phyloP scores from a whole-genome alignment of 805 yeast species.

The Nakazawaea anatomiae region DNA sequence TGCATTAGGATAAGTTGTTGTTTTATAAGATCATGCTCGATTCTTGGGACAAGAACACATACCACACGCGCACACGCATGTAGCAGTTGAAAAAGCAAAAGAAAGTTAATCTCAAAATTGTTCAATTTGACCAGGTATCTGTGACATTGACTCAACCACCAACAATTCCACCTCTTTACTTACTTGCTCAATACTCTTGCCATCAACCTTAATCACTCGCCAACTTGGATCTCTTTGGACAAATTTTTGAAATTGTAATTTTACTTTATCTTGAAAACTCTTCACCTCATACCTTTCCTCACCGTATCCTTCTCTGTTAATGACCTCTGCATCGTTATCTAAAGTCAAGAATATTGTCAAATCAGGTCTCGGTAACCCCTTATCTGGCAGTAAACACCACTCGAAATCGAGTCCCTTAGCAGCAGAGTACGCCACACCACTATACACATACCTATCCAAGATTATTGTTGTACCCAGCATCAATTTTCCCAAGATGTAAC shows the following conservation, averaged over 20 bases:
- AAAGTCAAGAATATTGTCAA: constrained; percentile 70
- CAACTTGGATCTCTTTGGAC: constrained; percentile 24
- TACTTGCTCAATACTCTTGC: constrained; percentile 52
- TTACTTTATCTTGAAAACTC: constrained; percentile 72
- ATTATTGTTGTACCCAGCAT: constrained; percentile 53
- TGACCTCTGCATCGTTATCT: constrained; percentile 35
- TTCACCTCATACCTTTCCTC: constrained; percentile 83
- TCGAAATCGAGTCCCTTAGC: constrained; percentile 70
- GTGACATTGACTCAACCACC: constrained; percentile 13
- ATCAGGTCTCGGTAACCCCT: constrained; percentile 85
- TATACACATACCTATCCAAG: constrained; percentile 83
- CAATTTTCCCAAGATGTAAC: constrained; percentile 38
- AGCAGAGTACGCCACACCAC: constrained; percentile 88
- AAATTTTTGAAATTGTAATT: constrained; percentile 46
- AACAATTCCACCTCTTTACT: constrained; percentile 34
- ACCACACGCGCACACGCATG: too few relatives aligned
- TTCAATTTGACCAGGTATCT: background rate
- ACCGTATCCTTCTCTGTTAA: constrained; percentile 76
- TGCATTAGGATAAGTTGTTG: background rate
- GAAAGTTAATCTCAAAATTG: background rate
- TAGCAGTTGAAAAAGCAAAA: too few relatives aligned
- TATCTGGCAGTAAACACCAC: constrained; percentile 83
- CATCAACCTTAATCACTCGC: constrained; percentile 54
- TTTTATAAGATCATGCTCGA: too few relatives aligned
- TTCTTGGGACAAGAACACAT: too few relatives aligned